Evolutionary conservation across 495 filamentous ascomycete species (phyloP).

Genomic region (Neurospora pannonica): DNA sequence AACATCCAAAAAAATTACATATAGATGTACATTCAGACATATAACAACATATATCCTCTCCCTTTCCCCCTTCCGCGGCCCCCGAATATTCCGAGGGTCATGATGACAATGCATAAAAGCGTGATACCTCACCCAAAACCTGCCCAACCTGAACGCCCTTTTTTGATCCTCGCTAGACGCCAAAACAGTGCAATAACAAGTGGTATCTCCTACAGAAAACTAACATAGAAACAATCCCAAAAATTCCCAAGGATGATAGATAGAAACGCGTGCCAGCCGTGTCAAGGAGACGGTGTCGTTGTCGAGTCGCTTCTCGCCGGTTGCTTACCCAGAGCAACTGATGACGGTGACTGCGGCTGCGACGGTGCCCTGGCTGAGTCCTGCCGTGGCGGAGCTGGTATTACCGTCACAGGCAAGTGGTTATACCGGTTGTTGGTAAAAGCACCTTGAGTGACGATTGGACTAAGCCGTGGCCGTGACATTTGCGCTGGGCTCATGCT

Average conservation of each 20-base stretch:
- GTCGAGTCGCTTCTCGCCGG: neutral
- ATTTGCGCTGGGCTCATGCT: neutral
- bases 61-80: neutral
- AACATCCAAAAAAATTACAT: neutral
- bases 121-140: neutral
- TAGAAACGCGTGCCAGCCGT: neutral
- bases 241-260: neutral
- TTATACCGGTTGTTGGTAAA: neutral
- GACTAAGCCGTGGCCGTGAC: neutral
- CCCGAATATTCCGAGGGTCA: neutral
- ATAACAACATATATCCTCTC: neutral
- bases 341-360: neutral
- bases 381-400: slow-evolving; percentile 36
- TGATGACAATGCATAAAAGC: neutral
- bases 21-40: neutral
- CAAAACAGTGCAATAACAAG: neutral
- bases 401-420: slow-evolving; percentile 36
- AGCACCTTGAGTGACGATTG: neutral
- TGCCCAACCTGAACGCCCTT: neutral
- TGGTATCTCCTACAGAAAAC: neutral
- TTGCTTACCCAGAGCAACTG: neutral
- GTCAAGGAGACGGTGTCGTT: neutral
- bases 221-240: neutral
- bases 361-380: slow-evolving; percentile 19
- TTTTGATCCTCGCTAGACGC: neutral